phyloP scores from a whole-genome alignment of 2,329 filamentous ascomycete species.

The Ceratocystis destructans region DNA sequence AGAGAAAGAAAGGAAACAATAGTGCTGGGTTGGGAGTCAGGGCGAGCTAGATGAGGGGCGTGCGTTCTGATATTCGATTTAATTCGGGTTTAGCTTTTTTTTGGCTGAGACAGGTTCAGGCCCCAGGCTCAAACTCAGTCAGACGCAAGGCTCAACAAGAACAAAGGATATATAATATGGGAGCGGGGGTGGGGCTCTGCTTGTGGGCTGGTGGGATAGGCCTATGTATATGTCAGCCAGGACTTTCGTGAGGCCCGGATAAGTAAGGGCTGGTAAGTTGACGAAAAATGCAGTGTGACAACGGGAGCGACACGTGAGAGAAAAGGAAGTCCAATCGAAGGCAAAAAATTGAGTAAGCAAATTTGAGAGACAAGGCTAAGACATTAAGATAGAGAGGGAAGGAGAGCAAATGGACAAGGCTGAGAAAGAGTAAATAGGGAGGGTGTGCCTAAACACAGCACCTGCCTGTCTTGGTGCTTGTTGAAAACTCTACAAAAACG shows the following conservation, averaged over 20 bases:
- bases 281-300: neutral
- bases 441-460: neutral
- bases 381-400: neutral
- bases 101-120: neutral
- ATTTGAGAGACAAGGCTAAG: neutral
- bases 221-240: neutral
- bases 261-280: neutral
- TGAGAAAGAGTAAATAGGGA: neutral
- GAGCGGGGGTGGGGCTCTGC: neutral
- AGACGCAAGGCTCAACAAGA: neutral
- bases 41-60: neutral
- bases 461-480: too few species aligned
- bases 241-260: neutral
- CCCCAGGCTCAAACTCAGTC: neutral
- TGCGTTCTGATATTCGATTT: neutral
- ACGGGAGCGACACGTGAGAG: neutral
- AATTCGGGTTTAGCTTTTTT: conserved; percentile 4
- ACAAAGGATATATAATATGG: neutral
- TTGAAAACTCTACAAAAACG: too few species aligned
- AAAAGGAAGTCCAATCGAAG: neutral
- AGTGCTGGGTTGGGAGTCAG: neutral
- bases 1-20: neutral
- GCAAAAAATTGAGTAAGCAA: neutral
- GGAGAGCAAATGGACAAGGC: neutral
- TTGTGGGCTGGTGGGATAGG: neutral